Evolutionary conservation across 805 yeast genomes (phyloP), one percentile per base, ranked within the genome.

Genomic region (Candida corydali): DNA sequence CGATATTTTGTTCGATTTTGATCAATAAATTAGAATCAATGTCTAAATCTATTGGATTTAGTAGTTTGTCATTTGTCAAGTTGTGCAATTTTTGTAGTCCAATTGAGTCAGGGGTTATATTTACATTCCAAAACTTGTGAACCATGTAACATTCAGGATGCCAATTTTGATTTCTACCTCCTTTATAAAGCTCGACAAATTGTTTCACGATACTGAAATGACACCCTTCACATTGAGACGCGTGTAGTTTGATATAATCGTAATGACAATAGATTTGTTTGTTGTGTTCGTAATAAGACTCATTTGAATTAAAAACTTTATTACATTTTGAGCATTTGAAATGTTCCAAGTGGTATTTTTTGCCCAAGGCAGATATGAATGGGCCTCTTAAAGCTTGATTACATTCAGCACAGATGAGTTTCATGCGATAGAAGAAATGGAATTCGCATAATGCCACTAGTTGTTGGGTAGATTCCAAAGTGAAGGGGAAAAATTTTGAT

Each of bases 71-170:
- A 36, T 11, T 41, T 38, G 12, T 42, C 37, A 29, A 49, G 18
- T 42, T 36, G 29, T 43, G 47, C 19, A 41, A 39, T 10, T 36
- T 42, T 24, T 53, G 59, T 30, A 61, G 26, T 68, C 89, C 73
- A 18, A 82, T 72, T 7, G 75, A 65, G 34, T 74, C 80, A 0
- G 83, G 72, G 1, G 82, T 73, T 16, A 93, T 68, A 39, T 80
- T 75, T 15, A 89, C 95, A 54, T 87, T 88, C 98, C 98, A 93
- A 52, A 87, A 89, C 59, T 89, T 89, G 65, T 85, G 89, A 32
- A 93, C 94, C 88, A 94, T 94, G 55, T 88, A 93, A 66, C 99
- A 93, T 57, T 94, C 98, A 1, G 97, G 98, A 61, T 93, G 99
- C 99, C 99, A 93, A 55, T 87, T 95, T 57, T 89, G 95, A 40